Base-by-base conservation (phyloP, 306 rosid genomes). In the Castanospermum australe region DNA sequence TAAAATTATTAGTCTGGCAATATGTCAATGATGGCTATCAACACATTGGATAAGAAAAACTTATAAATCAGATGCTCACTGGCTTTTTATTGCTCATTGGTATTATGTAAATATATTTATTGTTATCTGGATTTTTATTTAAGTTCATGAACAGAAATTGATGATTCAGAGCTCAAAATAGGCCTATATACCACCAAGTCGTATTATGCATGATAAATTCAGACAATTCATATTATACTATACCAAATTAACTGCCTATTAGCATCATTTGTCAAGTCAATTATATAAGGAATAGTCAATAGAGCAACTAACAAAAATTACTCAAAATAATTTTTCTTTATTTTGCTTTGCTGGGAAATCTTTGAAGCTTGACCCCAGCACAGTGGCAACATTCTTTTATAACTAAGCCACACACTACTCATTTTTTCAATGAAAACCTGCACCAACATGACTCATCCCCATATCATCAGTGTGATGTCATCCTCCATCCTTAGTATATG, bases 141-240 rank as follows among this genome's bases (percentile, higher is more conserved):
- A 64, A 90, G 88, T 35, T 84, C 89, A 73, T 78, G 84, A 41
- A 59, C 80, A 6, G 93, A 76, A 54, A 90, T 82, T 7, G 91
- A 74, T 18, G 93, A 91, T 33, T 90, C 93, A 14, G 90, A 77
- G 66, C 91, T 90, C 84, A 90, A 73, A 65, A 90, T 87, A 28
- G 90, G 93, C 73, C 75, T 80, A 18, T 22, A 39, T 36, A 38
- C 15, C 50, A 39, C 28, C 36, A 65, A 21, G 51, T 20, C 2
- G 18, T 11, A 22, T 22, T 6, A 10, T 67, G 24, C 35, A 22
- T 13, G 28, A 36, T 18, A 63, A 24, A 9, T 24, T 35, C 24
- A 35, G 47, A 35, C 12, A 63, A 25, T 6, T 25, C 17, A 51
- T 10, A n/a, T 28, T 39, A 57, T 24, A 28, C n/a, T n/a, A 18